Conservation (phyloP, 345 rosid genomes). For the Pelargonium nanum region DNA sequence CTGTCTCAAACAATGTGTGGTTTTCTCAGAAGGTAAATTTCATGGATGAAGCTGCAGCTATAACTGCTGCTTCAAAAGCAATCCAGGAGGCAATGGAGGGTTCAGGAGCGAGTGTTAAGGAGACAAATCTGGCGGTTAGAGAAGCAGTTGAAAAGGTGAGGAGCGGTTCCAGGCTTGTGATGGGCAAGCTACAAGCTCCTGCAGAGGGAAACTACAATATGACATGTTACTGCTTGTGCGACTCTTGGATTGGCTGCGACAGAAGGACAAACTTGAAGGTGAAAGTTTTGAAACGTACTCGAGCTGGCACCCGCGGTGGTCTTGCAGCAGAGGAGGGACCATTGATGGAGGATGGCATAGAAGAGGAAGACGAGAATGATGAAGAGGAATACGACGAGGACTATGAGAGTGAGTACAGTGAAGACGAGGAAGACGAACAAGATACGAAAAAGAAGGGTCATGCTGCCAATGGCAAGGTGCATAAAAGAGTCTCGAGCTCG, state of each 20-base stretch:
- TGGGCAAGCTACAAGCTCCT: constrained; percentile 88
- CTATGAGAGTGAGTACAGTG: not conserved
- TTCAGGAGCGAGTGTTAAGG: constrained; percentile 67
- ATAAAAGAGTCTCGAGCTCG: too few relatives aligned
- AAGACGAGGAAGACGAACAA: not conserved
- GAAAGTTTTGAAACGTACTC: constrained; percentile 71
- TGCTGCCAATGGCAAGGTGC: too few relatives aligned
- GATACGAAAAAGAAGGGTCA: not conserved
- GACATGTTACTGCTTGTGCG: constrained; percentile 81
- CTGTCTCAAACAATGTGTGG: constrained; percentile 72
- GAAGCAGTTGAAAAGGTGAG: constrained; percentile 73
- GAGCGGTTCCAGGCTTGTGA: constrained; percentile 69
- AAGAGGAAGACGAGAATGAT: not conserved
- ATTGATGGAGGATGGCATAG: constrained; percentile 5
- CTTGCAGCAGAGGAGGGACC: constrained; percentile 58
- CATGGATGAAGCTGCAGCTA: constrained; percentile 82
- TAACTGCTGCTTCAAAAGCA: constrained; percentile 73
- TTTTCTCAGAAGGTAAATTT: constrained; percentile 87
- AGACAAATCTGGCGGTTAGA: constrained; percentile 53
- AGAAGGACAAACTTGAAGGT: constrained; percentile 52
- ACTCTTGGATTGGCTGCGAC: constrained; percentile 96
- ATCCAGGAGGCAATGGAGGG: constrained; percentile 92
- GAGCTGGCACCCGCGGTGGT: constrained; percentile 72
- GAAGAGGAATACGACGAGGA: not conserved
- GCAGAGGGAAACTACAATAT: constrained; percentile 78